Conservation (phyloP, 352 stramenopile genomes). For the Phytophthora fragariae region DNA sequence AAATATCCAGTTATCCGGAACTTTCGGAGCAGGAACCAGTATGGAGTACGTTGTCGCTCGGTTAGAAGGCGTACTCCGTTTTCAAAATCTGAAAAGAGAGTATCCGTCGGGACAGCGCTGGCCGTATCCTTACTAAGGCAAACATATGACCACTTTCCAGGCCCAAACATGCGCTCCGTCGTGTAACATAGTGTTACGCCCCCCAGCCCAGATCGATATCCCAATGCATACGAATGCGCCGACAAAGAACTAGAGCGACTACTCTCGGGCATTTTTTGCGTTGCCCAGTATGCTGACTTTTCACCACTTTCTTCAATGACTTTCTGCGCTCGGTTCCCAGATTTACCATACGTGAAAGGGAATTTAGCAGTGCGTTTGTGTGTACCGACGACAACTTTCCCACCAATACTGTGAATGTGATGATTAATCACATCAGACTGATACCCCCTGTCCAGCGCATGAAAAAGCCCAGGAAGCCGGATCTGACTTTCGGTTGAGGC, state of each 20-base stretch:
- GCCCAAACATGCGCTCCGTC: not conserved
- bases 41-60: not conserved
- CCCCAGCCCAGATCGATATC: conserved; percentile 8
- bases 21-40: conserved; percentile 1
- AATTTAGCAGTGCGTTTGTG: conserved; percentile 8
- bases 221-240: not conserved
- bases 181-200: conserved; percentile 9
- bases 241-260: not conserved
- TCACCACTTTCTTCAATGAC: conserved; percentile 5
- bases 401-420: conserved; percentile 9
- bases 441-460: not conserved
- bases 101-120: not conserved
- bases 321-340: not conserved
- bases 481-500: conserved; percentile 13
- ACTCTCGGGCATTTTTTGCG: not conserved
- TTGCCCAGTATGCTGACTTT: conserved; percentile 5
- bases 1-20: conserved; percentile 12
- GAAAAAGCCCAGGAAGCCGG: conserved; percentile 1
- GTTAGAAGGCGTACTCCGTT: not conserved
- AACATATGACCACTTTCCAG: conserved; percentile 6
- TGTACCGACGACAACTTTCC: conserved; percentile 3
- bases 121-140: not conserved
- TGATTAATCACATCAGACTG: not conserved
- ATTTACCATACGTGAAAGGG: conserved; percentile 10
- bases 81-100: conserved; percentile 7